Percentiles rank a stretch among this genome's conserved stretches.
These are phyloP conservation scores for Umbelopsis ramanniana DNA, from an alignment of 192 early-diverging fungal genomes.

Conservation along the genomic window DNA sequence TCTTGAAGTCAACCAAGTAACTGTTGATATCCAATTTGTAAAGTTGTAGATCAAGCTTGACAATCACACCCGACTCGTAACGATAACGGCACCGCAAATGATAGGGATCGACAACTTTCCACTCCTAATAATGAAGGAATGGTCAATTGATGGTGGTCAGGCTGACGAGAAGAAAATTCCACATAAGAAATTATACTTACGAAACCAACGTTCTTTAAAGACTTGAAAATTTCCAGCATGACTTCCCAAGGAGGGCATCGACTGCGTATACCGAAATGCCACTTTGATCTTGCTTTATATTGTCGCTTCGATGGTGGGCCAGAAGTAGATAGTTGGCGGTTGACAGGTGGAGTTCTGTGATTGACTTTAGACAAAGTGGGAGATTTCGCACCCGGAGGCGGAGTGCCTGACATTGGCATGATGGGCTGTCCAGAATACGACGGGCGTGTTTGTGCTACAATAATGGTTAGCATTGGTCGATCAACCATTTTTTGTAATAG, in stretches of 20 bases:
- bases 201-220: slow-evolving; percentile 88
- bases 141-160: not conserved
- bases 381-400: slow-evolving; percentile 33
- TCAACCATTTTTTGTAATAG: not conserved
- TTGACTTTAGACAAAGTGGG: slow-evolving; percentile 31
- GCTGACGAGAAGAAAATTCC: not conserved
- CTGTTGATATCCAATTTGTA: slow-evolving; percentile 91
- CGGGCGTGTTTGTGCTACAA: slow-evolving; percentile 13
- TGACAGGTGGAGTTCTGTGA: not conserved
- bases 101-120: slow-evolving; percentile 91
- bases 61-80: slow-evolving; percentile 48
- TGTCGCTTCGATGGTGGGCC: slow-evolving; percentile 29
- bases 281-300: slow-evolving; percentile 71
- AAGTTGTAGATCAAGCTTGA: slow-evolving; percentile 95
- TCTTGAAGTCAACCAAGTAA: slow-evolving; percentile 97
- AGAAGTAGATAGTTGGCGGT: slow-evolving; percentile 29
- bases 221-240: slow-evolving; percentile 96
- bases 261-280: slow-evolving; percentile 99
- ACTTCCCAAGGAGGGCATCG: slow-evolving; percentile 90
- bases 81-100: slow-evolving; percentile 79
- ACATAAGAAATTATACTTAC: slow-evolving; percentile 35
- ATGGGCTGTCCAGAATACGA: slow-evolving; percentile 21
- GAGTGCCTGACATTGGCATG: slow-evolving; percentile 28
- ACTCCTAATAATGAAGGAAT: slow-evolving; percentile 53
- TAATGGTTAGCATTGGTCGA: not conserved